Base-by-base conservation (phyloP, 164 flowering plant species). In the Macadamia tetraphylla region DNA sequence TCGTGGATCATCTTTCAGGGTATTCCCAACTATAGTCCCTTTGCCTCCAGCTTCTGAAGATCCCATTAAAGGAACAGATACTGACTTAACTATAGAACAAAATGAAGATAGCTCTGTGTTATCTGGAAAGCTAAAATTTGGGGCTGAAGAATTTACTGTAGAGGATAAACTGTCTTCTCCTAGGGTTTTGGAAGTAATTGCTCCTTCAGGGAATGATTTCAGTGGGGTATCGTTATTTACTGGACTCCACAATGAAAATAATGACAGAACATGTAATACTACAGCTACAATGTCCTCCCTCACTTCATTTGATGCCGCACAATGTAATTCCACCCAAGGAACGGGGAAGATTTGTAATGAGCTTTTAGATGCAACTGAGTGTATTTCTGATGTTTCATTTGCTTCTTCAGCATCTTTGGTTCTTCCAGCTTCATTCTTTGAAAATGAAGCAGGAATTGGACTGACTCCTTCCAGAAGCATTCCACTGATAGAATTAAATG, bases 111-210 rank as follows among this genome's bases (percentile, higher is more conserved):
- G 29, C 30, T 29, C 40, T 67, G 52, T 18, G 15, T 18, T 18
- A 4, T 40, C 9, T 48, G 58, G 69, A 72, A 77, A 65, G 67
- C 58, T 74, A 49, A 78, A 65, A 17, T 30, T 30, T 51, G 68
- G 68, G 62, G 40, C 35, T 32, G 12, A 69, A 70, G 75, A 73
- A 68, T 40, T 43, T 68, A 42, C 63, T 58, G 13, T 17, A 31
- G 35, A 63, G 70, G 72, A 74, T 31, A 66, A 51, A 57, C 53
- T 51, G 48, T 66, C 65, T 70, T n/a, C 67, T 60, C 0, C 29
- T 12, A 65, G 58, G 60, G 23, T 46, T 6, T 51, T 51, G 42
- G 74, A 68, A 29, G 59, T 49, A 62, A 44, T 17, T 40, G 17
- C 64, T 17, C 10, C 55, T 40, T 61, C 30, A 4, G 71, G 30